Conservation (phyloP, 768 basidiomycete species). For the Postia placenta region DNA sequence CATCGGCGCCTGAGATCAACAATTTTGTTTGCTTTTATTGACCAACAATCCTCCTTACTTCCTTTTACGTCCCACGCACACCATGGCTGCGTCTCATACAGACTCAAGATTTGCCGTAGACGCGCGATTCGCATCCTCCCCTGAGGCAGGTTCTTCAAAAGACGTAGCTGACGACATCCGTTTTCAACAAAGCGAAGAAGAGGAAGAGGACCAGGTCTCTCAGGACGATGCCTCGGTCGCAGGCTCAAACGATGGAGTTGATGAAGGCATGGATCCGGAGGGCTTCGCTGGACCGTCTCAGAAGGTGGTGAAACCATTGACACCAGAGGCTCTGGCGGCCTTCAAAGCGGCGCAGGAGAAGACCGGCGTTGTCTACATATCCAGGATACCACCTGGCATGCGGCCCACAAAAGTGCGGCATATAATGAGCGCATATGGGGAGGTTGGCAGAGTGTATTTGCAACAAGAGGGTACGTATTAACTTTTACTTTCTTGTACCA, state of each 20-base stretch:
- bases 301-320: constrained; percentile 67
- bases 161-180: constrained; percentile 1
- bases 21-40: constrained; percentile 13
- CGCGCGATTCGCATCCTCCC: constrained; percentile 18
- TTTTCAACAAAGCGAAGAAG: constrained; percentile 2
- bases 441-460: constrained; percentile 87
- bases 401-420: constrained; percentile 93
- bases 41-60: constrained; percentile 8
- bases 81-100: constrained; percentile 4
- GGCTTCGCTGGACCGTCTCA: constrained; percentile 53
- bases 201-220: too few species aligned
- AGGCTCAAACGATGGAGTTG: constrained; percentile 25
- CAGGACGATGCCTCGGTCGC: constrained; percentile 1
- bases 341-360: constrained; percentile 69
- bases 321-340: constrained; percentile 65
- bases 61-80: neutral
- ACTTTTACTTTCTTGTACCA: neutral
- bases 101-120: constrained; percentile 16
- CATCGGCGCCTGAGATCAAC: too few species aligned
- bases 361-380: constrained; percentile 90
- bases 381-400: constrained; percentile 97
- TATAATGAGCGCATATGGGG: constrained; percentile 85
- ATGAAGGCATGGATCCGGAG: constrained; percentile 49
- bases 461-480: constrained; percentile 75
- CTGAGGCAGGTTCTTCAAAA: constrained; percentile 16